These are phyloP conservation scores for Epichloe glyceriae DNA, from an alignment of 2,329 filamentous ascomycete species.

Conservation along the genomic window DNA sequence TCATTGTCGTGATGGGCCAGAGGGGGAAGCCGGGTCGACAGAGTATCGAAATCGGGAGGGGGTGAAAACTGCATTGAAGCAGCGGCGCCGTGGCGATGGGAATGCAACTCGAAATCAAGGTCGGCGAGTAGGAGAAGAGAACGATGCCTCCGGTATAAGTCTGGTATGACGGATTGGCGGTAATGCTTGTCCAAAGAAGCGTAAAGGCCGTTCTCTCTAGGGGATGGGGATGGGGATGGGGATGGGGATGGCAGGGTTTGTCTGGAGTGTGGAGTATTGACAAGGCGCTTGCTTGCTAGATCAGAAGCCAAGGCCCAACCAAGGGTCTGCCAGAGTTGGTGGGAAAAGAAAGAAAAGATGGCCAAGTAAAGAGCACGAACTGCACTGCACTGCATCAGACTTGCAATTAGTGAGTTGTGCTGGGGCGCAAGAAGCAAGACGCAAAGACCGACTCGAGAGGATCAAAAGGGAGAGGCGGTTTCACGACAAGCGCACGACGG, in stretches of 20 bases:
- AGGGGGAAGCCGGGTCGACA: slow-evolving; percentile 14
- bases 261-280: not conserved
- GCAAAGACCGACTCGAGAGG: not conserved
- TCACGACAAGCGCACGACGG: not conserved
- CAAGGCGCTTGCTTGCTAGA: not conserved
- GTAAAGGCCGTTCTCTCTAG: not conserved
- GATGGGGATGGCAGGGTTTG: not conserved
- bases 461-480: not conserved
- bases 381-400: not conserved
- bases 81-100: not conserved
- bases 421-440: not conserved
- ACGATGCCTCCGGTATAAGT: not conserved
- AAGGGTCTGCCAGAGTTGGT: not conserved
- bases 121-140: not conserved
- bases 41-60: slow-evolving; percentile 14
- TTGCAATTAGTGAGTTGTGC: not conserved
- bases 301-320: not conserved
- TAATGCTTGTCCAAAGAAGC: not conserved
- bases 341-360: not conserved
- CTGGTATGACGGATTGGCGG: not conserved
- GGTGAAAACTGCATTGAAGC: slow-evolving; percentile 15
- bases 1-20: slow-evolving; percentile 16
- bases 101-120: not conserved
- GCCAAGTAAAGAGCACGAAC: not conserved
- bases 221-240: not conserved